Base-by-base conservation (phyloP, 2,329 filamentous ascomycete genomes). In the Bipolaris victoriae region DNA sequence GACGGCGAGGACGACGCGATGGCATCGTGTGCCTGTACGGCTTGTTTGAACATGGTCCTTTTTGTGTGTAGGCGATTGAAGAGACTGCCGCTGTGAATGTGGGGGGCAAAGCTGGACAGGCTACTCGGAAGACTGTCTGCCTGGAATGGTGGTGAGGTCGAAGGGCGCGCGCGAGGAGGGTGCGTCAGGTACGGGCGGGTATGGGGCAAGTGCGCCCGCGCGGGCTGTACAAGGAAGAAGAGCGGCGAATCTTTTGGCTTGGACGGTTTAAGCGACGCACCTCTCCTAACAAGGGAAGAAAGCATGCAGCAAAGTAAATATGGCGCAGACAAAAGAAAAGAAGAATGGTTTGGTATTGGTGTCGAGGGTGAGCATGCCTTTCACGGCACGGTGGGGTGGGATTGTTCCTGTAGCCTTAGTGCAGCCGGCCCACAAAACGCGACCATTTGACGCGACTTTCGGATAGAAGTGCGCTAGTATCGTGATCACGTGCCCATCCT, bases 271-370 rank as follows among this genome's bases (percentile, higher is more conserved):
- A 71, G 64, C 58, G 70, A 67, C 68, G 72, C 75, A 69, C 72
- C 66, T 58, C 70, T 57, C 56, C 64, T 64, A 37, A 47, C 37
- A 39, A 70, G 62, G 36, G 63, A 65, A 60, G 63, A 55, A 65
- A 77, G 73, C 76, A 78, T 78, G 70, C 75, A 77, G 76, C 68
- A 75, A 50, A 74, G 33, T 26, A 48, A 74, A 55, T 18, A 62
- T 51, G 24, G 61, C 65, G 36, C 66, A 36, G 49, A 66, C 53
- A 55, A 75, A 69, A 51, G 61, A 65, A 66, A 69, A 43, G 59
- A 66, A 60, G 50, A 67, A 61, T 26, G 62, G 56, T 24, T 67
- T 51, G 26, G 58, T 60, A 57, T 72, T 52, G 24, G 57, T 59
- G 56, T 73, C 62, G 40, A 66, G 55, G 44, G 62, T 51, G 52